Evolutionary conservation across 2,329 filamentous ascomycete species (phyloP).

Genomic region (Botrytis fabae): DNA sequence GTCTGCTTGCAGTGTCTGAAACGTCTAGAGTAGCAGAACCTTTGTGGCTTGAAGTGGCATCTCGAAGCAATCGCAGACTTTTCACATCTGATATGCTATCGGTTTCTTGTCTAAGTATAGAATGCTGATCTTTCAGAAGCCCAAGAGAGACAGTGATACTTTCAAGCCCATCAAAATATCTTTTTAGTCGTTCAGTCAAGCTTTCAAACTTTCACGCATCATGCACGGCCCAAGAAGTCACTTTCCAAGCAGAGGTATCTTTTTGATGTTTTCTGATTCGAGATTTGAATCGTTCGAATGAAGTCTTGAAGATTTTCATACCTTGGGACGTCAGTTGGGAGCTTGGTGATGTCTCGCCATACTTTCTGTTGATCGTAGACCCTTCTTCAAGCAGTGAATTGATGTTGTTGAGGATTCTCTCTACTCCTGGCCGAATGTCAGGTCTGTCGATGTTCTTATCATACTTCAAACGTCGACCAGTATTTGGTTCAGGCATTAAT

Average conservation of each 20-base stretch:
- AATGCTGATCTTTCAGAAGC: constrained; percentile 27
- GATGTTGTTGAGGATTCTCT: constrained; percentile 24
- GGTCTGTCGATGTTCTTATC: constrained; percentile 24
- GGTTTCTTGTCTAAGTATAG: constrained; percentile 29
- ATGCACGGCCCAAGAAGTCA: constrained; percentile 33
- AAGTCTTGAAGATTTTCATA: constrained; percentile 28
- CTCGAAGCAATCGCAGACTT: constrained; percentile 31
- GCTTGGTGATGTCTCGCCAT: background rate
- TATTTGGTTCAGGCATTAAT: constrained; percentile 18
- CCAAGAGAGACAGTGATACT: constrained; percentile 30
- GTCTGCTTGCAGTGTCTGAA: constrained; percentile 29
- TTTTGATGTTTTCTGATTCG: constrained; percentile 31
- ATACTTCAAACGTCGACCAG: constrained; percentile 19
- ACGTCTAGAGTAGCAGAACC: constrained; percentile 18
- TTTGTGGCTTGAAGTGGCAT: constrained; percentile 25
- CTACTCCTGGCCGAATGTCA: constrained; percentile 18
- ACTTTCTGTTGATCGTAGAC: constrained; percentile 20
- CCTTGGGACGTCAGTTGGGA: constrained; percentile 18
- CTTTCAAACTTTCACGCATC: constrained; percentile 31
- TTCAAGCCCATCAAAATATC: constrained; percentile 34
- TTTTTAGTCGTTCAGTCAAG: constrained; percentile 28
- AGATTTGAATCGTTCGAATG: constrained; percentile 31
- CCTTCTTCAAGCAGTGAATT: constrained; percentile 23
- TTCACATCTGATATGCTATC: constrained; percentile 30
- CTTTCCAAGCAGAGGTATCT: constrained; percentile 29